Percentiles rank a stretch among this genome's conserved stretches.
These are phyloP conservation scores for Rosellinia necatrix DNA, from an alignment of 2,329 filamentous ascomycete genomes.

Conservation along the genomic window DNA sequence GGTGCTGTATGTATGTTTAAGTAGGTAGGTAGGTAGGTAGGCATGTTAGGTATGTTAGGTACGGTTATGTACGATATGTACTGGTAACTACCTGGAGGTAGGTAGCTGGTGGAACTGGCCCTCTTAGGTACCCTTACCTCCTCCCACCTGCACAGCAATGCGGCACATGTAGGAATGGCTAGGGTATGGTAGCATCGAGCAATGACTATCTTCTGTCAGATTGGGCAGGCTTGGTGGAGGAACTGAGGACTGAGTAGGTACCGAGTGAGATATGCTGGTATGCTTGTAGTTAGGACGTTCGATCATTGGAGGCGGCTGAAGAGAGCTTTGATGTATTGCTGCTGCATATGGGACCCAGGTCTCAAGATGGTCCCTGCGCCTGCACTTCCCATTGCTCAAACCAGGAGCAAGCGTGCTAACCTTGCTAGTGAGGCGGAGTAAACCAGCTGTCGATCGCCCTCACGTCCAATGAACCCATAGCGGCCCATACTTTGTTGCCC, in stretches of 20 bases:
- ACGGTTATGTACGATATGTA: no score
- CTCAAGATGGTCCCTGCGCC: slow-evolving; percentile 10
- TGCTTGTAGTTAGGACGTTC: slow-evolving; percentile 24
- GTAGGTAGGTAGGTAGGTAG: no score
- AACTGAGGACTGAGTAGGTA: no score
- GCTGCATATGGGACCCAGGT: slow-evolving; percentile 17
- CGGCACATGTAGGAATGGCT: background rate
- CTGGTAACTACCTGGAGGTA: no score
- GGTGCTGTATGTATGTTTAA: no score
- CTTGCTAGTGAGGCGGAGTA: slow-evolving; percentile 29
- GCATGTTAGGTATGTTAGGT: no score
- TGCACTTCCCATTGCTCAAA: slow-evolving; percentile 13
- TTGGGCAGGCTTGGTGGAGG: slow-evolving; percentile 18
- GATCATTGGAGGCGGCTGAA: slow-evolving; percentile 33
- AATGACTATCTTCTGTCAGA: slow-evolving; percentile 15
- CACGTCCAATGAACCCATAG: background rate
- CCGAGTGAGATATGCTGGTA: no score
- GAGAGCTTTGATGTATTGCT: slow-evolving; percentile 12
- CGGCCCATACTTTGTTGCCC: background rate
- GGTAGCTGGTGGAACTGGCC: slow-evolving; percentile 16
- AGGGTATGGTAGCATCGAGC: slow-evolving; percentile 27
- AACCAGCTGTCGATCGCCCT: slow-evolving; percentile 18
- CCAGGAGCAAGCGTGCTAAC: slow-evolving; percentile 14
- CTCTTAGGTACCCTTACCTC: no score
- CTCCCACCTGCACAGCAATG: slow-evolving; percentile 4